phyloP scores from a whole-genome alignment of 495 filamentous ascomycete genomes.

The Trichoderma asperelloides region DNA sequence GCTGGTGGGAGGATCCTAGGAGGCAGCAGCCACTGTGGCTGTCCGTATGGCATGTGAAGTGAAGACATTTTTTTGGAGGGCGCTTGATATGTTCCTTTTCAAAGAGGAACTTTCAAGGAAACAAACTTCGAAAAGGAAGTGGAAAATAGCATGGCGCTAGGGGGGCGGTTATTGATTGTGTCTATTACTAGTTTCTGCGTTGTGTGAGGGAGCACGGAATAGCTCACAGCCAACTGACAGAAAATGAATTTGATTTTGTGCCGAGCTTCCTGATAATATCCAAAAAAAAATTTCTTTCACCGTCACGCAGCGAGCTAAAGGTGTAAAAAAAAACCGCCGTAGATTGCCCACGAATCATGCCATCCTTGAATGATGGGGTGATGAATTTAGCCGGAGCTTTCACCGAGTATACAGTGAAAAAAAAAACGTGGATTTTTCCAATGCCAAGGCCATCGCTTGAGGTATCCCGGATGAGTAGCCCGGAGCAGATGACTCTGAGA shows the following conservation, averaged over 20 bases:
- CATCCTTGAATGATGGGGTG: neutral
- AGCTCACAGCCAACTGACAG: neutral
- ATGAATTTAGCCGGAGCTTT: slow-evolving; percentile 1
- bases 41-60: neutral
- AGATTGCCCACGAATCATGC: neutral
- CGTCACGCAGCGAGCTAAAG: neutral
- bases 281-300: neutral
- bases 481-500: slow-evolving; percentile 3
- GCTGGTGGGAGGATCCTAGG: neutral
- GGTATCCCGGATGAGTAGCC: neutral
- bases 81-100: no score
- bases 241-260: neutral
- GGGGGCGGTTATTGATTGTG: neutral
- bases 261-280: neutral
- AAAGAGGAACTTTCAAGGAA: neutral
- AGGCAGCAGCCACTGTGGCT: neutral
- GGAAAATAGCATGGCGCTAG: neutral
- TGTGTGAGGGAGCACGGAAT: neutral
- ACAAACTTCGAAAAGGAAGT: neutral
- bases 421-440: neutral
- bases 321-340: neutral
- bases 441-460: neutral
- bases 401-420: neutral
- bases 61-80: no score
- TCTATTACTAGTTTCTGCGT: neutral